Evolutionary conservation across 768 basidiomycete genomes (phyloP).

Genomic region (Pulveroboletus sp.): DNA sequence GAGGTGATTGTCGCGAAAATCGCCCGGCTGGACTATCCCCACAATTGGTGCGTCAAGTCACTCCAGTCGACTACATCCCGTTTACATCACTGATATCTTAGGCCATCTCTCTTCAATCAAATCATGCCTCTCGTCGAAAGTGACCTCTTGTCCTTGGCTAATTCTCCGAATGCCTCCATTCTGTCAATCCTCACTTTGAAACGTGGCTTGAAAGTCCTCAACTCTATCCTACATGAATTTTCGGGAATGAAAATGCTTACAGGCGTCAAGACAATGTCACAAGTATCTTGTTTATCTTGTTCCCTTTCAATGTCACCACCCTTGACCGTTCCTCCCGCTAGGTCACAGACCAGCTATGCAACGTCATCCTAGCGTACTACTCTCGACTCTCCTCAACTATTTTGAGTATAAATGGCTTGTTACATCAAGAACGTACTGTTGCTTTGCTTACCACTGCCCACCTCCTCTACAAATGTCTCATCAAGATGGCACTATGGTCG

Average conservation of each 20-base stretch:
- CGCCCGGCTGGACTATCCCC: conserved; percentile 74
- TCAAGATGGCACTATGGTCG: conserved; percentile 68
- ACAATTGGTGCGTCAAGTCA: conserved; percentile 52
- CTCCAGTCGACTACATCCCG: neutral
- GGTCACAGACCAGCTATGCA: conserved; percentile 39
- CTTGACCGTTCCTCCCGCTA: conserved; percentile 3
- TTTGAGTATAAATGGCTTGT: conserved; percentile 30
- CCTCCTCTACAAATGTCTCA: conserved; percentile 71
- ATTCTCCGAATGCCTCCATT: conserved; percentile 39
- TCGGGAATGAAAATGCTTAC: conserved; percentile 65
- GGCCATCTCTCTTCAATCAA: conserved; percentile 29
- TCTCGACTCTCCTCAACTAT: conserved; percentile 42
- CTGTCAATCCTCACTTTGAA: conserved; percentile 50
- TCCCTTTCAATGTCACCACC: neutral
- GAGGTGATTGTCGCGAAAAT: conserved; percentile 73
- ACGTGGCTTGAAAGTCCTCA: conserved; percentile 61
- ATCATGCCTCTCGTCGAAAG: conserved; percentile 55
- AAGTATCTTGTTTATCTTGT: conserved; percentile 45
- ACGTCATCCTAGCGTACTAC: conserved; percentile 61
- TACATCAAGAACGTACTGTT: conserved; percentile 37
- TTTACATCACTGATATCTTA: conserved; percentile 3
- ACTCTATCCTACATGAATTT: conserved; percentile 68
- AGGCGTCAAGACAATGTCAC: conserved; percentile 63
- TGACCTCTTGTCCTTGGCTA: conserved; percentile 50
- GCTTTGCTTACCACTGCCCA: conserved; percentile 58